phyloP scores from a whole-genome alignment of 768 basidiomycete genomes.

The Lactarius quietus region DNA sequence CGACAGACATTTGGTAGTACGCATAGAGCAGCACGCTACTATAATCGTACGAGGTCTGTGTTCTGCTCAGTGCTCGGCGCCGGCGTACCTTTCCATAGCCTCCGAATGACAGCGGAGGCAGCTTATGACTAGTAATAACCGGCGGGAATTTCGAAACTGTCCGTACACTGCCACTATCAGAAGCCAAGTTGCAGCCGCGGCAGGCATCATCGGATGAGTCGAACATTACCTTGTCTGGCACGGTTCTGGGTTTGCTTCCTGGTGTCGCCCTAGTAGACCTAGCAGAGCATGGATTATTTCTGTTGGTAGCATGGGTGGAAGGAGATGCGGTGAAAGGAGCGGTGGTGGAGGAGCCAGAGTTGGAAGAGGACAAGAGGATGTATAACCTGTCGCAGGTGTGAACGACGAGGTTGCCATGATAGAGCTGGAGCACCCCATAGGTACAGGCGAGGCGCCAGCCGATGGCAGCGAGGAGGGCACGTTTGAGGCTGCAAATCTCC shows the following conservation, averaged over 20 bases:
- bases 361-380: constrained; percentile 41
- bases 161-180: constrained; percentile 15
- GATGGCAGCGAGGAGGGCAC: constrained; percentile 94
- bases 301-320: constrained; percentile 40
- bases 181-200: constrained; percentile 32
- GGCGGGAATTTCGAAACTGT: constrained; percentile 36
- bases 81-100: constrained; percentile 33
- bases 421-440: constrained; percentile 85
- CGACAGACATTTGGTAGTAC: no score
- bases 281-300: background rate
- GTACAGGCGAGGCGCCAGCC: no score
- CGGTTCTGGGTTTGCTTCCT: constrained; percentile 27
- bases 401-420: constrained; percentile 90
- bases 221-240: no score
- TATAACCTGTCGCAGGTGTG: constrained; percentile 59
- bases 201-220: constrained; percentile 50
- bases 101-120: constrained; percentile 37
- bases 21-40: constrained; percentile 21
- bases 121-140: constrained; percentile 36
- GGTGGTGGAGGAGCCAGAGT: constrained; percentile 71
- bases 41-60: constrained; percentile 71
- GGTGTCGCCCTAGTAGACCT: background rate
- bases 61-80: constrained; percentile 79
- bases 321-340: no score
- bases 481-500: constrained; percentile 95